phyloP scores from a whole-genome alignment of 1,284 basidiomycete species.

The Pascua sp. region DNA sequence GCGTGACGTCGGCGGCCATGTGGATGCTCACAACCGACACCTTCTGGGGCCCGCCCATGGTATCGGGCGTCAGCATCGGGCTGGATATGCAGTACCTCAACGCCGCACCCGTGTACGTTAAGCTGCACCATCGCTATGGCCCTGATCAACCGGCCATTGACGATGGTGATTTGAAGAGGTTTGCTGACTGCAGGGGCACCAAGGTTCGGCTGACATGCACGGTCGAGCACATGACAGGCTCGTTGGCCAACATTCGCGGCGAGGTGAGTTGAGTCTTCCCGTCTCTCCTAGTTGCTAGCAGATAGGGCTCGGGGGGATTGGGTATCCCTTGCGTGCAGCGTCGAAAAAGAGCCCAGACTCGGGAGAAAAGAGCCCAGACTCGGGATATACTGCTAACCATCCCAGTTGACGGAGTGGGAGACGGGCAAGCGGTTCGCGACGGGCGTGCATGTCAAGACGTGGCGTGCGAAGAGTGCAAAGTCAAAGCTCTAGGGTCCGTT shows the following conservation, averaged over 20 bases:
- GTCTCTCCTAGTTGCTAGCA: not conserved
- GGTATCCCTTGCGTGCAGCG: no score
- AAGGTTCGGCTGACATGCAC: constrained; percentile 8
- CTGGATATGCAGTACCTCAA: constrained; percentile 35
- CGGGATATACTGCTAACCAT: not conserved
- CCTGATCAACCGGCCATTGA: not conserved
- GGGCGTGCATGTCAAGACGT: constrained; percentile 32
- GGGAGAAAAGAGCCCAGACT: no score
- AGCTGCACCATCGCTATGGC: no score
- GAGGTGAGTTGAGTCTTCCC: constrained; percentile 5
- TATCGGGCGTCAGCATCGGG: constrained; percentile 30
- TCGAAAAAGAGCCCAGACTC: no score
- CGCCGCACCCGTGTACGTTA: constrained; percentile 14
- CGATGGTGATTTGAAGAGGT: not conserved
- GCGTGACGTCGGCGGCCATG: constrained; percentile 3
- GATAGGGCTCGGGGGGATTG: no score
- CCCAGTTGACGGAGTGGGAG: constrained; percentile 13
- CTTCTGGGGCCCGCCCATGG: constrained; percentile 42
- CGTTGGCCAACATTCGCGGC: constrained; percentile 12
- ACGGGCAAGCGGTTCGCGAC: constrained; percentile 23
- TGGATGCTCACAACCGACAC: constrained; percentile 23
- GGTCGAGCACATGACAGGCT: constrained; percentile 9
- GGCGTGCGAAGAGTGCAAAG: constrained; percentile 10
- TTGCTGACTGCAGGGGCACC: constrained; percentile 7
- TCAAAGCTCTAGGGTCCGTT: no score